Evolutionary conservation across 108 stramenopile genomes (phyloP).

Genomic region (Parietichytrium sp.): DNA sequence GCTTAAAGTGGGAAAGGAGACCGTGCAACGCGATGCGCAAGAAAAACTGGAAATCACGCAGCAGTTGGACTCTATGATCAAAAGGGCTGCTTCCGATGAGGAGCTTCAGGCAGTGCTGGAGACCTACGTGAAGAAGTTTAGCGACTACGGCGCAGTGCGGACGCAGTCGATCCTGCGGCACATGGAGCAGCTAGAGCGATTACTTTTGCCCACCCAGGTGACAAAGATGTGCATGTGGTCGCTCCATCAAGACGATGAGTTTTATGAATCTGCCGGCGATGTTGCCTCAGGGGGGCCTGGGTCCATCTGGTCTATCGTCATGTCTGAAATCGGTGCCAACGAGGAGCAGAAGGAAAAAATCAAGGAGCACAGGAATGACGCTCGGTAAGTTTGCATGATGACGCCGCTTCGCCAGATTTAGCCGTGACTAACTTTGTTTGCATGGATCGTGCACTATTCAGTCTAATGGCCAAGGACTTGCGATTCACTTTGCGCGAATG

Average conservation of each 20-base stretch:
- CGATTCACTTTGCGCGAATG: slow-evolving; percentile 6
- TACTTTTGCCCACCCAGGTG: slow-evolving; percentile 55
- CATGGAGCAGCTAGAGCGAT: slow-evolving; percentile 47
- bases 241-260: slow-evolving; percentile 44
- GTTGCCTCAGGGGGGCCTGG: background rate
- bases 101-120: slow-evolving; percentile 34
- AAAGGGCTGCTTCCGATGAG: background rate
- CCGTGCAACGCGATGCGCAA: slow-evolving; percentile 27
- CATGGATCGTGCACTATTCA: no score
- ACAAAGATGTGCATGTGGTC: slow-evolving; percentile 58
- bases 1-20: slow-evolving; percentile 65
- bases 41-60: slow-evolving; percentile 27
- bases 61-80: background rate
- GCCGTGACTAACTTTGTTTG: no score
- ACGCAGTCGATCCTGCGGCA: slow-evolving; percentile 16
- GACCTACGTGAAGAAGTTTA: slow-evolving; percentile 35
- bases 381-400: no score
- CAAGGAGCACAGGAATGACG: slow-evolving; percentile 14
- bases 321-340: slow-evolving; percentile 23
- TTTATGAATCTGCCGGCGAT: slow-evolving; percentile 34
- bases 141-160: slow-evolving; percentile 28
- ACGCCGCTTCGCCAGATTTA: no score
- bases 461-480: slow-evolving; percentile 24
- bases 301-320: slow-evolving; percentile 22
- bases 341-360: slow-evolving; percentile 38